Percentiles rank a stretch among this genome's conserved stretches.
Conservation (phyloP, 441 rosid species). For the Erysimum pusillum region DNA sequence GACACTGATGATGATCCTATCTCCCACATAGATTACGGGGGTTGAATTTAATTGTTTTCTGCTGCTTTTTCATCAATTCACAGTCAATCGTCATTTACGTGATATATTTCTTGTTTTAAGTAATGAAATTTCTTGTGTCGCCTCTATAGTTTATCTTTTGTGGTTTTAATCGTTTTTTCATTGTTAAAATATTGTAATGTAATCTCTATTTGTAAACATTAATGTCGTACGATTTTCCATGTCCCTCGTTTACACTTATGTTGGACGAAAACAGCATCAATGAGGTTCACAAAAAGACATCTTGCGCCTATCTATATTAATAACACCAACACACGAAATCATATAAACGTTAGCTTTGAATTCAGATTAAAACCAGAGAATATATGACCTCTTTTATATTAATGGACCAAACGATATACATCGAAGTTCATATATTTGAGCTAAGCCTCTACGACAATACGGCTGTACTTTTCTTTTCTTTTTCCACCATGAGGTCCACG, state of each 20-base stretch:
- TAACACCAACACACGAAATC: not conserved
- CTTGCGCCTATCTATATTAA: no score
- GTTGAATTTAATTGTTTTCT: not conserved
- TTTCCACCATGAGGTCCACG: no score
- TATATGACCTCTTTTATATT: conserved; percentile 7
- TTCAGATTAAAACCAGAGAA: conserved; percentile 14
- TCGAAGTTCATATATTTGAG: no score
- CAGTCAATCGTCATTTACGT: not conserved
- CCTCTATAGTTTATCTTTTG: not conserved
- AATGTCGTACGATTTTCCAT: not conserved
- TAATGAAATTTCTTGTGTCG: no score
- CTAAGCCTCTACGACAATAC: no score
- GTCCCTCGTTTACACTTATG: not conserved
- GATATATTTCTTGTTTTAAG: not conserved
- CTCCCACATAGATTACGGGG: not conserved
- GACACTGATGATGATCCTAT: no score
- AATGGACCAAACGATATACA: no score
- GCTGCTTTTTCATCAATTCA: not conserved
- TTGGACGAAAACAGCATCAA: not conserved
- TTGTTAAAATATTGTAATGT: not conserved
- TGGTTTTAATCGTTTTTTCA: not conserved
- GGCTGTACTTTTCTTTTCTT: no score
- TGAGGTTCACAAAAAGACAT: no score
- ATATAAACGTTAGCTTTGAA: not conserved
- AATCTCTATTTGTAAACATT: no score